Evolutionary conservation across 306 rosid genomes (phyloP).

Genomic region (Malus orientalis): DNA sequence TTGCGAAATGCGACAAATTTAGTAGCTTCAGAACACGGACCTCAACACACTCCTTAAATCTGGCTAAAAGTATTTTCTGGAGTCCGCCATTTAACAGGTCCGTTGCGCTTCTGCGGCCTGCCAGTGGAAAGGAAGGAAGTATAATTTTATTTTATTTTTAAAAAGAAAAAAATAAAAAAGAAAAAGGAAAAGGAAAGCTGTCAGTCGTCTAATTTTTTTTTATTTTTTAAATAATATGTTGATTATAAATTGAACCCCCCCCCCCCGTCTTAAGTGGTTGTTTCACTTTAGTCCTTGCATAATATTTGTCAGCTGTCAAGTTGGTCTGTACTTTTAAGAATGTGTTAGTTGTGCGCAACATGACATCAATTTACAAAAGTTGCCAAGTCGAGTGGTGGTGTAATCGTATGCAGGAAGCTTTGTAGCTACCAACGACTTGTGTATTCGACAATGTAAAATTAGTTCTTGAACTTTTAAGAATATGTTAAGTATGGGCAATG

Average conservation of each 20-base stretch:
- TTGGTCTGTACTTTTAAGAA: neutral
- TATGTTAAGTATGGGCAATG: too few relatives aligned
- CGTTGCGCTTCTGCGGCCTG: constrained; percentile 18
- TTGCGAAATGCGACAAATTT: constrained; percentile 41
- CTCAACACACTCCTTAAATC: constrained; percentile 48
- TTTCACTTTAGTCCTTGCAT: neutral
- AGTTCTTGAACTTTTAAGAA: too few relatives aligned
- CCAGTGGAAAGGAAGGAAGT: constrained; percentile 10
- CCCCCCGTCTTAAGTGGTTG: neutral
- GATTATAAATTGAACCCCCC: neutral
- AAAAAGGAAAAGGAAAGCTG: constrained; percentile 19
- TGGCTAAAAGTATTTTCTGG: constrained; percentile 15
- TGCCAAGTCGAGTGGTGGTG: too few relatives aligned
- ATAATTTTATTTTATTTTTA: neutral
- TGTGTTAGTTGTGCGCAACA: too few relatives aligned
- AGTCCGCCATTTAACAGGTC: constrained; percentile 41
- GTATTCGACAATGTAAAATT: too few relatives aligned
- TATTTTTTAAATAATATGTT: neutral
- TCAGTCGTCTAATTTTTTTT: constrained; percentile 21
- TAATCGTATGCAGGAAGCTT: too few relatives aligned
- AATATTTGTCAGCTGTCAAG: neutral
- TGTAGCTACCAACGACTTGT: too few relatives aligned
- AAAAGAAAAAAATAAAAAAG: too few relatives aligned
- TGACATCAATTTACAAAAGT: too few relatives aligned
- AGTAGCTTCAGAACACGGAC: constrained; percentile 45